A percentile compares a stretch with the other conserved stretches of the same genome.
phyloP scores from a whole-genome alignment of 495 filamentous ascomycete species.

The Penicillium soppii region DNA sequence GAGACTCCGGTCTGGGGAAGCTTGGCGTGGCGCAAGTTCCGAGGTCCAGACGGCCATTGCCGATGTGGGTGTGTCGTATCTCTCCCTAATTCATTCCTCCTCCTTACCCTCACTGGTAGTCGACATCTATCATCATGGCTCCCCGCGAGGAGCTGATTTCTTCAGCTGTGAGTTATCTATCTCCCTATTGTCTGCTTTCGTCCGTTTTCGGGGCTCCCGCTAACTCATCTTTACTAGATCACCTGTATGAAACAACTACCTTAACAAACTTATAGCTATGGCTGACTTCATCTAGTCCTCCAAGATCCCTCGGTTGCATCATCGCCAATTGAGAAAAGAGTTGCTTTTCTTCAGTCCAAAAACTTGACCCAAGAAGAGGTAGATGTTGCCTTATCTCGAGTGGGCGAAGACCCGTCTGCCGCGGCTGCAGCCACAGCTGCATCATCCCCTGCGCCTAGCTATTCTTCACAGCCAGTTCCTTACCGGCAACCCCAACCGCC shows the following conservation, averaged over 20 bases:
- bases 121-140: constrained; percentile 54
- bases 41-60: constrained; percentile 39
- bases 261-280: constrained; percentile 5
- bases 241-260: constrained; percentile 35
- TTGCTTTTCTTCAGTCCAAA: constrained; percentile 94
- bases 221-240: constrained; percentile 29
- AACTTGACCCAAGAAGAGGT: constrained; percentile 97
- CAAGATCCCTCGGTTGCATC: constrained; percentile 88
- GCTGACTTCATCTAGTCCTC: constrained; percentile 63
- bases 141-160: constrained; percentile 78
- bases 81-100: constrained; percentile 14
- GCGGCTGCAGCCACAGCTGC: constrained; percentile 27
- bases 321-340: constrained; percentile 86
- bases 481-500: constrained; percentile 54
- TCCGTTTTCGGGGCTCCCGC: constrained; percentile 10
- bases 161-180: constrained; percentile 63
- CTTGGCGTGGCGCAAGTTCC: constrained; percentile 35
- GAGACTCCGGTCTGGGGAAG: constrained; percentile 42
- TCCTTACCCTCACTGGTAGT: constrained; percentile 12
- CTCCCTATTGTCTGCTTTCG: background rate
- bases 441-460: constrained; percentile 40
- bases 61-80: constrained; percentile 22
- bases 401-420: constrained; percentile 55
- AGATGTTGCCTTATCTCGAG: constrained; percentile 75
- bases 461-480: constrained; percentile 50